Evolutionary conservation across 257 asterid species (phyloP).

Genomic region (Nyctanthes arbortristis): DNA sequence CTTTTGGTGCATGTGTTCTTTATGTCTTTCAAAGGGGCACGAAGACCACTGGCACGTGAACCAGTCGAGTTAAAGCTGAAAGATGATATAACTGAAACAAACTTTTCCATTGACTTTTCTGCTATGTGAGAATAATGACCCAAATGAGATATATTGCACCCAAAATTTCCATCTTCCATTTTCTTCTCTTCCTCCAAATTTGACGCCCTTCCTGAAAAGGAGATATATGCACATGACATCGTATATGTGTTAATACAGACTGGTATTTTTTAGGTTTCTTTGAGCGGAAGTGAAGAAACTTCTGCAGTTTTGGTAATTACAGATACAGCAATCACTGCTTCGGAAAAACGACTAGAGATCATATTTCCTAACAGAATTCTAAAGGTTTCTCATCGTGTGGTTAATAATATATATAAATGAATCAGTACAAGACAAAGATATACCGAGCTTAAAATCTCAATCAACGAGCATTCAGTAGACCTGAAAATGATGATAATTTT

Average conservation of each 20-base stretch:
- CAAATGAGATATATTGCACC: constrained; percentile 76
- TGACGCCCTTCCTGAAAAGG: constrained; percentile 45
- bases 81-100: constrained; percentile 77
- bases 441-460: too few relatives aligned
- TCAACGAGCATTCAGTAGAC: too few relatives aligned
- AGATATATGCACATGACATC: constrained; percentile 19
- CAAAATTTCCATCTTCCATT: constrained; percentile 48
- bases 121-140: constrained; percentile 73
- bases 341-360: not conserved
- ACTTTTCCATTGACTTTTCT: constrained; percentile 78
- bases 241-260: too few relatives aligned
- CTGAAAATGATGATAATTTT: too few relatives aligned
- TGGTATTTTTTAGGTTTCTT: too few relatives aligned
- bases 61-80: constrained; percentile 72
- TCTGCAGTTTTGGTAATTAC: not conserved
- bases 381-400: not conserved
- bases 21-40: constrained; percentile 87
- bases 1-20: constrained; percentile 55
- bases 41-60: constrained; percentile 93
- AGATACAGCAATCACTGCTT: not conserved
- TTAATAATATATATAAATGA: too few relatives aligned
- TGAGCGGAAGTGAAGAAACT: not conserved
- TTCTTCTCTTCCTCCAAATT: constrained; percentile 36
- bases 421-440: not conserved
- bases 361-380: not conserved